Conservation (phyloP, 1,139 yeast species). For the Hyphopichia pseudoburtonii region DNA sequence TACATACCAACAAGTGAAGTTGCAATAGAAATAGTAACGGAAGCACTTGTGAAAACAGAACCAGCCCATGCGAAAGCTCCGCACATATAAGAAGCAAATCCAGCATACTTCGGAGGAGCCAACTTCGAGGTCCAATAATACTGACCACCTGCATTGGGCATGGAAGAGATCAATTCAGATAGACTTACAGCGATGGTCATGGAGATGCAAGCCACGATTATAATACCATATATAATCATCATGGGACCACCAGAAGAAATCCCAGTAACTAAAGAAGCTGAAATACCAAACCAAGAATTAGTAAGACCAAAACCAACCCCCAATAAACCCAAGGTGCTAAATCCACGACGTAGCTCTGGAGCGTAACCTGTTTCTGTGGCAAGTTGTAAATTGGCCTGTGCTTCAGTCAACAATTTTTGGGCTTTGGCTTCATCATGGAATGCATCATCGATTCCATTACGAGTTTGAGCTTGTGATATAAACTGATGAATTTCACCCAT, state of each 20-base stretch:
- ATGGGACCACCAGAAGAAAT: constrained; percentile 58
- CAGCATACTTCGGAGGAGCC: constrained; percentile 49
- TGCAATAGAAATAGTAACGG: constrained; percentile 56
- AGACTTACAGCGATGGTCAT: constrained; percentile 52
- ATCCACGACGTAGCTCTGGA: constrained; percentile 43
- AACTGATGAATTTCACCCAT: constrained; percentile 19
- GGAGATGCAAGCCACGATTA: constrained; percentile 51
- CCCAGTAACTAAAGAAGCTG: constrained; percentile 57
- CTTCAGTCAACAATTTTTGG: constrained; percentile 22
- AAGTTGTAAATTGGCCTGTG: constrained; percentile 30
- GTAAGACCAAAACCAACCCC: constrained; percentile 62
- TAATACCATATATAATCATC: constrained; percentile 55
- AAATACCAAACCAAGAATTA: constrained; percentile 62
- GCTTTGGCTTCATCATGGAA: constrained; percentile 14
- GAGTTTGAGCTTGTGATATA: constrained; percentile 10
- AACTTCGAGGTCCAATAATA: constrained; percentile 62
- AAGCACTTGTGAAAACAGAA: constrained; percentile 57
- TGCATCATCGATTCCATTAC: constrained; percentile 10
- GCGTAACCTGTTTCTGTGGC: constrained; percentile 36
- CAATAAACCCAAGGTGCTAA: constrained; percentile 34
- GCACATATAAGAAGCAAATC: constrained; percentile 56
- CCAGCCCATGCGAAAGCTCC: constrained; percentile 65
- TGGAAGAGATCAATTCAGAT: constrained; percentile 55
- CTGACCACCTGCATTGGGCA: constrained; percentile 69
- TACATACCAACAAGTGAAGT: constrained; percentile 57